Evolutionary conservation across 75 land plant genomes (phyloP), one percentile per base, ranked within the genome.

Genomic region (Pseudotsuga menziesii): DNA sequence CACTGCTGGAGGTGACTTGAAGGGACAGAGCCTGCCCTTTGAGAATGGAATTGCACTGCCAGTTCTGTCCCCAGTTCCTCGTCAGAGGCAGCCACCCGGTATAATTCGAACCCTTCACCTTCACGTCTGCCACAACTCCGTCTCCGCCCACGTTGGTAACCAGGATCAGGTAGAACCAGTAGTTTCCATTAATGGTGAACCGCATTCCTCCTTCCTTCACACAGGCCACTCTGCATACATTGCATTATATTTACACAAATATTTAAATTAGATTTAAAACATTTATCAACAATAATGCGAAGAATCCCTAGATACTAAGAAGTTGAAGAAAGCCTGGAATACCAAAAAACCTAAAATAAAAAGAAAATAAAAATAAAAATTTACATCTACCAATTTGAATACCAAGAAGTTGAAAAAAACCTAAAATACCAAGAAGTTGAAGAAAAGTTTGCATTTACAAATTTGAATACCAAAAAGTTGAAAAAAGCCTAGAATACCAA

Each of bases 41-140:
- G 2, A 79, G 23, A 70, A 32, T 41, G 8, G 61, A 4, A 15
- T 36, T n/a, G 52, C 52, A 41, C 66, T 80, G 76, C 91, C 91
- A 89, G 57, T 83, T 83, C 79, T 87, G 86, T 23, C 91, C 91
- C 91, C 91, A 89, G 57, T 79, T 81, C 58, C 86, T 61, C 5
- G 23, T 60, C 84, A 89, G 77, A 6, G 76, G 23, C 57, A 80
- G 36, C 90, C 91, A 89, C 2, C 56, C 81, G 0, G 77, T 80
- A 0, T n/a, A n/a, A n/a, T 52, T 77, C 4, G 81, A 23, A 0
- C 83, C 85, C 83, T 86, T 88, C 14, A 88, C 59, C 41, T 22
- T 19, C 64, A 83, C 73, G 13, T 17, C 75, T 5, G 5, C 27
- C 12, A 88, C 88, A 19, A 75, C 81, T 19, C 90, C 88, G 48